Conservation (phyloP, 176 grass and related monocot species). For the Musa acuminata region DNA sequence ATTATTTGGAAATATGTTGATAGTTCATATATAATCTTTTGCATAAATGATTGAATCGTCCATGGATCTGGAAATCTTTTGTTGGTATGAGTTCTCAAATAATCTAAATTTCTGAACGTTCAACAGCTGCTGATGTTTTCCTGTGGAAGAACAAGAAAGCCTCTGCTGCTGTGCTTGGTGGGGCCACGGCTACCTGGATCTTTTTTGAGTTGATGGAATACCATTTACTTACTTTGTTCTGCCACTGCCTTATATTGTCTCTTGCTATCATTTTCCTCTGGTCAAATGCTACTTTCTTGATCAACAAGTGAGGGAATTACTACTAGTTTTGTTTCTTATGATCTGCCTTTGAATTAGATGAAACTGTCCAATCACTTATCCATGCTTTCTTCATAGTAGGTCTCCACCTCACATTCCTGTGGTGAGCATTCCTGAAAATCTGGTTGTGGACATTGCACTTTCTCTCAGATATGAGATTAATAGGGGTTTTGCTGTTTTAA, state of each 20-base stretch:
- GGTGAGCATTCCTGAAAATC: slow-evolving; percentile 64
- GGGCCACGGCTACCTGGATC: slow-evolving; percentile 59
- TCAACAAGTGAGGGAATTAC: slow-evolving; percentile 49
- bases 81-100: background rate
- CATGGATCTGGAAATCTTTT: background rate
- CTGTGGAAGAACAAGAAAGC: slow-evolving; percentile 81
- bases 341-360: background rate
- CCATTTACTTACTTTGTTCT: slow-evolving; percentile 56
- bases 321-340: background rate
- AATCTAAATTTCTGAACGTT: background rate
- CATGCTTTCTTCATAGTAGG: slow-evolving; percentile 25
- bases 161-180: slow-evolving; percentile 43
- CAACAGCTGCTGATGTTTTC: slow-evolving; percentile 70
- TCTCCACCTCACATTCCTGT: slow-evolving; percentile 48
- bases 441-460: slow-evolving; percentile 34
- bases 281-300: slow-evolving; percentile 48
- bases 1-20: no score
- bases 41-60: background rate
- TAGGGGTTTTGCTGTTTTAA: slow-evolving; percentile 33
- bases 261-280: slow-evolving; percentile 56
- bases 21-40: no score
- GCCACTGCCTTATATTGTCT: slow-evolving; percentile 39
- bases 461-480: slow-evolving; percentile 53
- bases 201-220: slow-evolving; percentile 73
- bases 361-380: background rate